Base-by-base conservation (phyloP, 345 rosid genomes). In the Eucalyptus brandiana region DNA sequence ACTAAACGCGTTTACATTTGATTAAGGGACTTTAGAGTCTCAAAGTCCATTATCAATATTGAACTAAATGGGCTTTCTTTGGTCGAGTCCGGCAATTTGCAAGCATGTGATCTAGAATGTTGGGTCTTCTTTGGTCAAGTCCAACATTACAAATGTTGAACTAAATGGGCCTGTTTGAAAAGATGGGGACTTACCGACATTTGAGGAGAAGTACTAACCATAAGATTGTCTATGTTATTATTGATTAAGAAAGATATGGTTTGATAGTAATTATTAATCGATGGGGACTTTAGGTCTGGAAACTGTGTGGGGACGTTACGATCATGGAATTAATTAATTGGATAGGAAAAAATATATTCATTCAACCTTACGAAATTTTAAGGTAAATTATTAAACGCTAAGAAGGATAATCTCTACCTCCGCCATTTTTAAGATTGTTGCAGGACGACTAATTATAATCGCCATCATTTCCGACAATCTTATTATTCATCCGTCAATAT, bases 1-100 rank as follows among this genome's bases (percentile, higher is more conserved):
- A 50, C 3, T 50, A 50, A 50, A 50, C 1, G 19, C 1, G 3
- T 16, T 50, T 16, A 0, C 1, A 50, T 50, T 50, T 50, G 8
- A 50, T 50, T 1, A 50, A 16, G 0, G 7, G 53, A 50, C 53
- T 50, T 50, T 50, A 50, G 3, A 50, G 53, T 16, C 8, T 6
- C 3, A 50, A 50, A 50, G 3, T 1, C 3, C 3, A 50, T 50
- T 50, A 16, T 6, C 16, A 50, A 50, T 50, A 0, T 50, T 50
- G 53, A 50, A 50, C 7, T 2, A 50, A 50, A 50, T 50, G 19
- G 19, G 53, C 53, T 1, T 37, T 37, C 5, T 76, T 37, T 76
- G 83, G 28, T 72, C 4, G 12, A 34, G 80, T 32, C 80, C 6
- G 2, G 44, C 44, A 34, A 69, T 18, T 34, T 69, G 5, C 44